Base-by-base conservation (phyloP, 257 asterid species). In the Catharanthus roseus region DNA sequence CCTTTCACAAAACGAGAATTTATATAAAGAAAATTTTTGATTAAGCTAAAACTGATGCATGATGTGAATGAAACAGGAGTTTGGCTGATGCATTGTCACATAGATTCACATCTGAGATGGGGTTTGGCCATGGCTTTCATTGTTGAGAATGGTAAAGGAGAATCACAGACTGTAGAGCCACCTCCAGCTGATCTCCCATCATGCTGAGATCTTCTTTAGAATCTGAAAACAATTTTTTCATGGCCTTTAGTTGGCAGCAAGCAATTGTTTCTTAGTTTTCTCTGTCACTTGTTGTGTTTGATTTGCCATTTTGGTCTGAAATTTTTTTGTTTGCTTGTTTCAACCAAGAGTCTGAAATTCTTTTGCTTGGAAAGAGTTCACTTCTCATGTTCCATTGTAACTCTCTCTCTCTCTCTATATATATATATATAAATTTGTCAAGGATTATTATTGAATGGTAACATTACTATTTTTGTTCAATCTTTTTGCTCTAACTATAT, bases 51-150 rank as follows among this genome's bases (percentile, higher is more conserved):
- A 26, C 2, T 56, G 4, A 12, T 26, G 10, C 33, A 54, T 10
- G 1, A n/a, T n/a, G n/a, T 28, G 38, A 56, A 10, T 55, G n/a
- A 29, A 61, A 62, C 67, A 88, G 96, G 96, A 68, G 89, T 89
- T 67, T 89, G 96, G 96, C 65, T 89, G 74, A 76, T 89, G 86
- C 96, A 89, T 33, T 89, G 96, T 67, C 96, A 89, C 83, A 85
- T 89, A 56, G 96, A 89, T 71, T 83, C 88, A 19, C 96, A 89
- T 87, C 73, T 87, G 4, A 23, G 78, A 11, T 83, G 89, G 90
- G 96, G 93, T 13, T 68, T 89, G 72, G 89, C 72, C 10, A 89
- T 85, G 93, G 69, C 86, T 1, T 85, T 89, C 82, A 66, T 87
- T 77, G 93, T 89, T 13, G 91, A 85, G 71, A 87, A 89, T 55